Conservation (phyloP, 352 stramenopile species). For the Pythium coloratum region DNA sequence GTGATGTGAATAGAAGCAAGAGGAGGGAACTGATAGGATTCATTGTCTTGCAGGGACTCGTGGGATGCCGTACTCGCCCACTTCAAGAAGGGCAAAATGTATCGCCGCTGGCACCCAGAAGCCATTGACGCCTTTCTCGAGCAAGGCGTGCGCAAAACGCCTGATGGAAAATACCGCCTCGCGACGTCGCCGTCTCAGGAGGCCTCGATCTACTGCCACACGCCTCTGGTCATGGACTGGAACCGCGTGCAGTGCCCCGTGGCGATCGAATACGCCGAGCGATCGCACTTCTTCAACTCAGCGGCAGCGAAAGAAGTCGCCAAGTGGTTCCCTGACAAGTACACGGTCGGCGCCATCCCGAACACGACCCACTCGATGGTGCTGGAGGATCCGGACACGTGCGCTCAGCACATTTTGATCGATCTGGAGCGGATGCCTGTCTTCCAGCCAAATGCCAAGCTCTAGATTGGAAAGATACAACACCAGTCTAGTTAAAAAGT, state of each 20-base stretch:
- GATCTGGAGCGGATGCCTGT: conserved; percentile 10
- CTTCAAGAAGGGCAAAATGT: conserved; percentile 10
- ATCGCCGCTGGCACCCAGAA: conserved; percentile 19
- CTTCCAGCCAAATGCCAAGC: conserved; percentile 16
- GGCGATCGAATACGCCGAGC: conserved; percentile 19
- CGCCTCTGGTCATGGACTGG: conserved; percentile 16
- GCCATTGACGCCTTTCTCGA: conserved; percentile 13
- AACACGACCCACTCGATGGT: conserved; percentile 28
- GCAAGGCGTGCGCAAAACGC: conserved; percentile 13
- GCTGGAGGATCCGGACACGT: conserved; percentile 29
- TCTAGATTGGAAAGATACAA: neutral
- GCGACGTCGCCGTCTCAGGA: conserved; percentile 16
- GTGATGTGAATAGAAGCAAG: no score
- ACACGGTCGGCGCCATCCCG: conserved; percentile 14
- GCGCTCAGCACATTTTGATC: conserved; percentile 38
- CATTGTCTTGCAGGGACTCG: conserved; percentile 12
- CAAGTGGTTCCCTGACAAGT: conserved; percentile 3
- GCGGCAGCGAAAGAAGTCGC: neutral
- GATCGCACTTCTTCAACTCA: conserved; percentile 23
- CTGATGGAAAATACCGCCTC: conserved; percentile 15
- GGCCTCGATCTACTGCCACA: conserved; percentile 25
- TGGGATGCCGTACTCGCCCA: conserved; percentile 18
- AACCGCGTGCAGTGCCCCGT: conserved; percentile 14
- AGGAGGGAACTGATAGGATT: neutral
- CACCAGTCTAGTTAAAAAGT: neutral